Evolutionary conservation across 176 grass and related monocot species (phyloP), one percentile per base, ranked within the genome.

Genomic region (Oryza nivara): DNA sequence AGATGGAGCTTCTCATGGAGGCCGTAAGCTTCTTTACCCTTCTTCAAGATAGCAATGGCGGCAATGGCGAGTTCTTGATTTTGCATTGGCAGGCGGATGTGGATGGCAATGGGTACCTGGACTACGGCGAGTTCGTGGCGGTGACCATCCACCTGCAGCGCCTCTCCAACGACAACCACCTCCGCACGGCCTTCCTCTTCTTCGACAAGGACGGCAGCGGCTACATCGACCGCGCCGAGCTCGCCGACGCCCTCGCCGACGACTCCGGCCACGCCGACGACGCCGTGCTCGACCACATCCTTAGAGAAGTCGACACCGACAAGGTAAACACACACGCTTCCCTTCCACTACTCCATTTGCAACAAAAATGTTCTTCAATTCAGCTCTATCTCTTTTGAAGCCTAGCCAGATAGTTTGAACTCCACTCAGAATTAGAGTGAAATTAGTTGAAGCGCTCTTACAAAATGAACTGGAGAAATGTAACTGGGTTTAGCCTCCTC

Each of bases 1-100:
- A 98, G 91, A 98, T 98, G 87, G 92, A 92, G 82, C 78, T 98
- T 76, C 89, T 98, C 65, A 98, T 98, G 96, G 96, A 98, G 80
- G 96, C 96, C 73, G 96, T 97, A 89, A 75, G 88, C 64, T 49
- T 58, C 54, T 1, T 58, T 30, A 30, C 30, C 30, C 17, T 58
- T 58, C 26, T 26, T 35, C 0, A 20, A 34, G 70, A n/a, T 2
- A 52, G 25, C 73, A 15, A 35, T 52, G 28, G 73, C 73, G 14
- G 30, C 9, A 52, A 10, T 3, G 67, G 38, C 14, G 49, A 67
- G 34, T 78, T n/a, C 10, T 14, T 12, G 12, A 1, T 13, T 13
- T 38, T 38, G 36, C 36, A 49, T 5, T 73, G 11, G 11, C 48
- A 97, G 94, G 94, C 89, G 47, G 96, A 98, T 65, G 92, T 95